Percentiles rank a stretch among this genome's conserved stretches.
phyloP scores from a whole-genome alignment of 1,139 yeast species.

The Yamadazyma dendronema region DNA sequence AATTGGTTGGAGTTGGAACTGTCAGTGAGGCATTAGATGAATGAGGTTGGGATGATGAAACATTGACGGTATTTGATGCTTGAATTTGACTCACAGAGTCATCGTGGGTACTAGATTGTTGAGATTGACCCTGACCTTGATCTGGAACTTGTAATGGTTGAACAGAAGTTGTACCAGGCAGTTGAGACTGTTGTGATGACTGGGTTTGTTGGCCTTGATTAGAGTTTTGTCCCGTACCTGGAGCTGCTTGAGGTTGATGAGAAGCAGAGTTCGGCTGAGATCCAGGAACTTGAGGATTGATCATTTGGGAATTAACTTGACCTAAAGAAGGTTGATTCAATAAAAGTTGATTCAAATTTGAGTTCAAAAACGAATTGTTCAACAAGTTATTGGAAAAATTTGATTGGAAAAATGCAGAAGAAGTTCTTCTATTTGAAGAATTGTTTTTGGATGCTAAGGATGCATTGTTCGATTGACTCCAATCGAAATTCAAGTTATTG shows the following conservation, averaged over 20 bases:
- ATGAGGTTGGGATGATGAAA: not conserved
- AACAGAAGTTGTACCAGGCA: slow-evolving; percentile 1
- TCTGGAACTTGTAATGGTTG: not conserved
- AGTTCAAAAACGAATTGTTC: slow-evolving; percentile 9
- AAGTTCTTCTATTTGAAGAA: slow-evolving; percentile 23
- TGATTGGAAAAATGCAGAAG: slow-evolving; percentile 34
- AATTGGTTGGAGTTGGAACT: slow-evolving; percentile 1
- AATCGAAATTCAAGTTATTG: slow-evolving; percentile 33
- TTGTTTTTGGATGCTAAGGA: slow-evolving; percentile 15
- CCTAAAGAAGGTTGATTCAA: slow-evolving; percentile 9
- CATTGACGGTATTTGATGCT: not conserved
- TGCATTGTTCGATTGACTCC: slow-evolving; percentile 24
- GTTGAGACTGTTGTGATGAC: slow-evolving; percentile 5
- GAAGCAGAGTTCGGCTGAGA: too few species aligned
- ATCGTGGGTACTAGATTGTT: too few species aligned
- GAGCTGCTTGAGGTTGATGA: slow-evolving; percentile 10
- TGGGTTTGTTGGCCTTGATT: slow-evolving; percentile 7
- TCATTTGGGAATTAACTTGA: slow-evolving; percentile 3
- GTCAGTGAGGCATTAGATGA: not conserved
- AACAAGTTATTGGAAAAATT: slow-evolving; percentile 15
- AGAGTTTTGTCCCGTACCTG: slow-evolving; percentile 11
- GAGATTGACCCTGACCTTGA: slow-evolving; percentile 2
- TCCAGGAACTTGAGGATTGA: slow-evolving; percentile 8
- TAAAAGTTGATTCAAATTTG: slow-evolving; percentile 8
- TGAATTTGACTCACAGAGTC: too few species aligned